Percentiles rank a stretch among this genome's conserved stretches.
phyloP scores from a whole-genome alignment of 352 stramenopile species.

The Vaucheria bursata region DNA sequence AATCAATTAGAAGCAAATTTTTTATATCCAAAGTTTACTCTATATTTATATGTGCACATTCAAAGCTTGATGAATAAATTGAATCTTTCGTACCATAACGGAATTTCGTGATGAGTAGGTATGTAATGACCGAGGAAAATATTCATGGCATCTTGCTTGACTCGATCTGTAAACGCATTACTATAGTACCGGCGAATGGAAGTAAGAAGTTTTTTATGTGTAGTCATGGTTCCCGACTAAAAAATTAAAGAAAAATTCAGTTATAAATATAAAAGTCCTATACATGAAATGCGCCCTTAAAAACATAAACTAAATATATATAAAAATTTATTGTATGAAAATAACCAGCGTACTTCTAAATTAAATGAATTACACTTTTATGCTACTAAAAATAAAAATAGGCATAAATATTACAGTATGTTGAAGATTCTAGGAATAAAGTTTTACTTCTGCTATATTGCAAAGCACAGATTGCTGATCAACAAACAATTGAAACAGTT shows the following conservation, averaged over 20 bases:
- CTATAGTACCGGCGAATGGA: constrained; percentile 97
- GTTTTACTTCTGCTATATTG: too few species aligned
- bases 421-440: too few species aligned
- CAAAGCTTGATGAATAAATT: not conserved
- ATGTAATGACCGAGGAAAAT: constrained; percentile 86
- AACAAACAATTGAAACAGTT: not conserved
- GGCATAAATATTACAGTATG: too few species aligned
- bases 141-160: constrained; percentile 97
- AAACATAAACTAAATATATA: not conserved
- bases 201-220: constrained; percentile 92
- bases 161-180: constrained; percentile 97
- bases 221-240: constrained; percentile 54
- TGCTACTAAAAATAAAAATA: too few species aligned
- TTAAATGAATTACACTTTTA: too few species aligned
- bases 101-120: constrained; percentile 53
- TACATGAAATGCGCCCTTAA: constrained; percentile 3
- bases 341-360: too few species aligned
- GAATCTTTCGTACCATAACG: constrained; percentile 34
- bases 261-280: not conserved
- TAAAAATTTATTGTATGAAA: constrained; percentile 55
- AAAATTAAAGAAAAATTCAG: not conserved
- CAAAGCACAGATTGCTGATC: too few species aligned
- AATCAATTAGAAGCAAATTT: too few species aligned
- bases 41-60: too few species aligned
- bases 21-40: too few species aligned